These are phyloP conservation scores for Globisporangium nodosum DNA, from an alignment of 352 stramenopile genomes.

Conservation along the genomic window DNA sequence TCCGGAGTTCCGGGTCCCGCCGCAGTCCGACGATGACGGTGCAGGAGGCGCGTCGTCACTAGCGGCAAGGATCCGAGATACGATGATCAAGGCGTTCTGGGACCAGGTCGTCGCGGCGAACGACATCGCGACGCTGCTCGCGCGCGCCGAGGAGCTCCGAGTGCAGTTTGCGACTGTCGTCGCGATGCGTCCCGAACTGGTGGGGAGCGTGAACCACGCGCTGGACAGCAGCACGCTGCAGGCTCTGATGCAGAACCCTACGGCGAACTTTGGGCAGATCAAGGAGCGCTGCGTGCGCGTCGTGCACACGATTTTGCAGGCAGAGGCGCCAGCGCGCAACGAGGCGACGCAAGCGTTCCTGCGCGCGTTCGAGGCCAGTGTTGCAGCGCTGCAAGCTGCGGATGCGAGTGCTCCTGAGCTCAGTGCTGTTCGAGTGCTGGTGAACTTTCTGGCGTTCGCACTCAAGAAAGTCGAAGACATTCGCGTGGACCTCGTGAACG, in stretches of 20 bases:
- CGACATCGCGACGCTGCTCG: conserved; percentile 40
- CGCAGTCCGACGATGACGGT: conserved; percentile 3
- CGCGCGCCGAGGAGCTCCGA: conserved; percentile 47
- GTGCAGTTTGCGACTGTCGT: conserved; percentile 24
- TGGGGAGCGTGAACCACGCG: conserved; percentile 31
- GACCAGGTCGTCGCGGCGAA: conserved; percentile 45
- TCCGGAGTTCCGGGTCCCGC: conserved; percentile 42
- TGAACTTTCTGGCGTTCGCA: conserved; percentile 62
- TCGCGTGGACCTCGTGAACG: conserved; percentile 54
- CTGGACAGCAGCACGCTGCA: conserved; percentile 25
- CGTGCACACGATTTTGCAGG: conserved; percentile 35
- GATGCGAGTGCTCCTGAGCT: background rate
- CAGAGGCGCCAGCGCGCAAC: conserved; percentile 47
- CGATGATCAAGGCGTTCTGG: conserved; percentile 70
- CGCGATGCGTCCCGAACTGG: conserved; percentile 21
- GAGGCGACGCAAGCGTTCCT: conserved; percentile 39
- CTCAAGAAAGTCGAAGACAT: conserved; percentile 64
- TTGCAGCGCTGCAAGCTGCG: conserved; percentile 11
- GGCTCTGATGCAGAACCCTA: conserved; percentile 29
- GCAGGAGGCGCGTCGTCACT: conserved; percentile 16
- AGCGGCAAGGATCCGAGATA: conserved; percentile 30
- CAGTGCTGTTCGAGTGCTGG: conserved; percentile 24
- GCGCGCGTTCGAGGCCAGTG: conserved; percentile 19
- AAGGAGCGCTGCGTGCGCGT: conserved; percentile 36
- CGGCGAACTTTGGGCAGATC: conserved; percentile 23